These are phyloP conservation scores for Rubia balearica DNA, from an alignment of 305 asterid genomes.

Conservation along the genomic window DNA sequence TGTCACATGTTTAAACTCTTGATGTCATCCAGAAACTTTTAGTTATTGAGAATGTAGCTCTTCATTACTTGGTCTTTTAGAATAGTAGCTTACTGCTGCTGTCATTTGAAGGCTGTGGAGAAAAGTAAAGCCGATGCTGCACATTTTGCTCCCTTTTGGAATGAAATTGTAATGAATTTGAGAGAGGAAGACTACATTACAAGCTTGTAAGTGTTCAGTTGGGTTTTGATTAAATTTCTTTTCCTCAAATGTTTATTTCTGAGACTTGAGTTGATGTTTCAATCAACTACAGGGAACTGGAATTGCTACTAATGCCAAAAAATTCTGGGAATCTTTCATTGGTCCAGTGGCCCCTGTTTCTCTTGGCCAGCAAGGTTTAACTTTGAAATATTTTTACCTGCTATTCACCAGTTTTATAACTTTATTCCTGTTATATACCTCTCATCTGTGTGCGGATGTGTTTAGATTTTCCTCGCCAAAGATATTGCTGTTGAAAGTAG, in stretches of 20 bases:
- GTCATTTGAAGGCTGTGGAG: slow-evolving; percentile 47
- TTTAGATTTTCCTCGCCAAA: slow-evolving; percentile 79
- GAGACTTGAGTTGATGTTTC: slow-evolving; percentile 20
- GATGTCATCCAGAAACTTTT: not conserved
- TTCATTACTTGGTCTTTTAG: slow-evolving; percentile 18
- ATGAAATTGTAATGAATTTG: slow-evolving; percentile 75
- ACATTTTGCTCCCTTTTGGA: slow-evolving; percentile 95
- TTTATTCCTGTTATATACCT: not conserved
- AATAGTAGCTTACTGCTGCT: slow-evolving; percentile 17
- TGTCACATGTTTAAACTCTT: not conserved
- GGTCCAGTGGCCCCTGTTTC: slow-evolving; percentile 98
- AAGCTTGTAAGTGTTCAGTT: slow-evolving; percentile 49
- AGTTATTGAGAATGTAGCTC: not conserved
- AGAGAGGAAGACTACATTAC: slow-evolving; percentile 91
- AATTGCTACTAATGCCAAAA: slow-evolving; percentile 86
- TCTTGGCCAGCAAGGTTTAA: slow-evolving; percentile 86
- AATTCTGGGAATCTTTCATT: slow-evolving; percentile 57
- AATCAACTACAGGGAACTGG: slow-evolving; percentile 62
- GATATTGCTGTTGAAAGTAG: slow-evolving; percentile 79
- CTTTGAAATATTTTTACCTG: not conserved
- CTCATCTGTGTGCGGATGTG: not conserved
- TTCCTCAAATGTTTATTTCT: not conserved
- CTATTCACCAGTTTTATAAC: not conserved
- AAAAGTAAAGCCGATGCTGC: slow-evolving; percentile 69
- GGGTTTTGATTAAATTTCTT: slow-evolving; percentile 13